Base-by-base conservation (phyloP, 306 rosid species). In the Malus asiatica region DNA sequence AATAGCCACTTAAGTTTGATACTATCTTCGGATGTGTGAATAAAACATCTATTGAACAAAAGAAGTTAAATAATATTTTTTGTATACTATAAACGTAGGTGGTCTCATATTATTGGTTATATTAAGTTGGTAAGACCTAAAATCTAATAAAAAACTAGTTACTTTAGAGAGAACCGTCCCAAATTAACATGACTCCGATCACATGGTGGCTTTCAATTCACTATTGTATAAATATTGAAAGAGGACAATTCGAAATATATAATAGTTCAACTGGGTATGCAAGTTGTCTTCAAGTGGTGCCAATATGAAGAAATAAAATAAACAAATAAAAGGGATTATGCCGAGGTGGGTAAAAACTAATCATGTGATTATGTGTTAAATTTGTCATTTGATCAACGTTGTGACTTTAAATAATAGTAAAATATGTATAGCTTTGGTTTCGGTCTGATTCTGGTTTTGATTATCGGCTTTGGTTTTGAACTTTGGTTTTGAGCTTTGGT, bases 191-290 rank as follows among this genome's bases (percentile, higher is more conserved):
- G 16, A 14, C 10, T 11, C 2, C 10, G 66, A 23, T 60, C 19
- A 11, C 6, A 25, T 23, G 35, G 2, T 58, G 27, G 63, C 30
- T 38, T 27, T 65, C 46, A 73, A 68, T 76, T 7, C 38, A 62
- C 42, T 27, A 2, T 18, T 8, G 22, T 48, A 44, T 42, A 51
- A 63, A 7, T 38, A 38, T 38, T 38, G 42, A 7, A 33, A 38
- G 10, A 38, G 42, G 5, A 14, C 67, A 15, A 3, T 13, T 42
- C 11, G 11, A 71, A 22, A 81, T 42, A 52, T 73, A 42, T 23
- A 79, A 68, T 42, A 82, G 61, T 61, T 73, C 77, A 76, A 76
- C 66, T 35, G 8, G 40, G 42, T 68, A 46, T 19, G 25, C 82
- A 72, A 80, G 72, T 74, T 88, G 83, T 15, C 72, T 48, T 66